These are phyloP conservation scores for Colletotrichum acutatum DNA, from an alignment of 2,329 filamentous ascomycete species.

Conservation along the genomic window DNA sequence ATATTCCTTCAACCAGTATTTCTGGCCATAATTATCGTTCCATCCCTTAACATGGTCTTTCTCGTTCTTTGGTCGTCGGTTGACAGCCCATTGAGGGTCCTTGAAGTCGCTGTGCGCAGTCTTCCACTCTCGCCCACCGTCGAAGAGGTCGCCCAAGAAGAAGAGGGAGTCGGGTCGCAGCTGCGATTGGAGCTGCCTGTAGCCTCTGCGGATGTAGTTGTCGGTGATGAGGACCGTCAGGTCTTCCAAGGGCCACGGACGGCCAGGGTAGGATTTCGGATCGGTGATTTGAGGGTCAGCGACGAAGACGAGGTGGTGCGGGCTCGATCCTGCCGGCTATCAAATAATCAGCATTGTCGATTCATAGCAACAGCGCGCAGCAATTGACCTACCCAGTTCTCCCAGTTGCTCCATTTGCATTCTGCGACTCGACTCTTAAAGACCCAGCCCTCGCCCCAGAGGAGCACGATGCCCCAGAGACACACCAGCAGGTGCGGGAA, in stretches of 20 bases:
- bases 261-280: constrained; percentile 92
- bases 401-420: constrained; percentile 90
- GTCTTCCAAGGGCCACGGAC: constrained; percentile 69
- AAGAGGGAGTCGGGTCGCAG: constrained; percentile 88
- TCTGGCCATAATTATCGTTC: constrained; percentile 80
- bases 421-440: constrained; percentile 76
- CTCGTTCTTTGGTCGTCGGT: constrained; percentile 63
- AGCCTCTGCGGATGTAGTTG: constrained; percentile 87
- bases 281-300: constrained; percentile 94
- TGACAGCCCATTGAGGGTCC: constrained; percentile 68
- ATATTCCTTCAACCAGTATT: constrained; percentile 90
- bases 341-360: constrained; percentile 13
- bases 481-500: constrained; percentile 75
- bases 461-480: constrained; percentile 80
- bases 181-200: constrained; percentile 78
- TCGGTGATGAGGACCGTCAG: constrained; percentile 77
- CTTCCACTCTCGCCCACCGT: constrained; percentile 95
- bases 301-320: constrained; percentile 86
- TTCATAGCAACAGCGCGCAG: background rate
- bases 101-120: constrained; percentile 70
- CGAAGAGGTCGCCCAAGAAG: constrained; percentile 94
- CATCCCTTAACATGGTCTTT: constrained; percentile 69
- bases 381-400: constrained; percentile 80
- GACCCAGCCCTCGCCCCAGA: constrained; percentile 86
- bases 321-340: constrained; percentile 80